Evolutionary conservation across 1,284 basidiomycete genomes (phyloP), one percentile per base, ranked within the genome.

Genomic region (Apiotrichum siamense): DNA sequence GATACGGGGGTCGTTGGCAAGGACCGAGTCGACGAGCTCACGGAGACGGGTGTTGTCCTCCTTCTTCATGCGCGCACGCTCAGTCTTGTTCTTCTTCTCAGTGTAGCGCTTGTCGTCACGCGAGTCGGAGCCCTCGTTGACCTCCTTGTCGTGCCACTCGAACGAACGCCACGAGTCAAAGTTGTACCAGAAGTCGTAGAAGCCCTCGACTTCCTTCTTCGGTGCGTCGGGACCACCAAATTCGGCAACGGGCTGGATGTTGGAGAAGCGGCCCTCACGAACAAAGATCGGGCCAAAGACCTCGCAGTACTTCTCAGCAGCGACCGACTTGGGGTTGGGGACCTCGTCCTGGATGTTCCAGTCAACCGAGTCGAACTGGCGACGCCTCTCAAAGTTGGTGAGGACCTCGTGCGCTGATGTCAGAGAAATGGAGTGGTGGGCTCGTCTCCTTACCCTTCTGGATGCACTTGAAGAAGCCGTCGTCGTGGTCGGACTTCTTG

Each of bases 111-210:
- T 97, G 73, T 98, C 93, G 72, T 97, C 94, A 60, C 96, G 94
- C 87, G 82, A 90, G 73, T 98, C 94, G 58, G 87, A 89, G 25
- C 94, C 94, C 76, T 98, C 94, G 75, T 97, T 97, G 60, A 91
- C 86, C 74, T 98, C 94, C 80, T 98, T 98, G 78, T 98, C 94
- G 64, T 89, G 79, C 80, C 93, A 97, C 77, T 98, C 94, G 72
- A 98, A 98, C 74, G 86, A 89, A 61, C 96, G 80, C 96, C 96
- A 98, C 66, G 86, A 89, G 75, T 97, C 93, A 76, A 98, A 97
- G 81, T 96, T 96, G 81, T 97, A 97, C 88, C 90, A 98, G 76
- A 94, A 97, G 76, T 97, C 87, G 79, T 97, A 98, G 79, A 98
- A 97, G 18, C 78, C 80, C 74, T 97, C 88, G 56, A 97, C 93